Conservation (phyloP, 2,329 filamentous ascomycete species). For the Arthrobotrys musiformis region DNA sequence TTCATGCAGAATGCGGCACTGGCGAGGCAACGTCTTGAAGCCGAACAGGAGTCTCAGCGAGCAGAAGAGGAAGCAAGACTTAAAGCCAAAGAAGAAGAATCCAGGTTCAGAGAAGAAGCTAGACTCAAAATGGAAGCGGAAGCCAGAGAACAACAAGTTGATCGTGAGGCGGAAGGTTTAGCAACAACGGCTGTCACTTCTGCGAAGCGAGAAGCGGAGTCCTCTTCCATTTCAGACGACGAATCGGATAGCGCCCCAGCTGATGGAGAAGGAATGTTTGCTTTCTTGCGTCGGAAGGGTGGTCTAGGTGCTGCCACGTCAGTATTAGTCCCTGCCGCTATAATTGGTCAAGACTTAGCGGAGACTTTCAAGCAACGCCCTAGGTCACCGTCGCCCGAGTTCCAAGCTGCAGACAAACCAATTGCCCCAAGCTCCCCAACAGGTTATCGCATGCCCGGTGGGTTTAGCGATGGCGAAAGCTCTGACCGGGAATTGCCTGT, state of each 20-base stretch:
- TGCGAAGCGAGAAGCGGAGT: slow-evolving; percentile 23
- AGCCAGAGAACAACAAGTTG: slow-evolving; percentile 17
- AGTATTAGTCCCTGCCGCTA: slow-evolving; percentile 35
- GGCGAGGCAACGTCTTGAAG: slow-evolving; percentile 50
- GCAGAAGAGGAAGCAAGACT: slow-evolving; percentile 13
- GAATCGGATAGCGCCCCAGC: slow-evolving; percentile 44
- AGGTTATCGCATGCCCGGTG: slow-evolving; percentile 38
- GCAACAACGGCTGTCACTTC: slow-evolving; percentile 39
- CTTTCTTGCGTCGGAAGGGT: slow-evolving; percentile 43
- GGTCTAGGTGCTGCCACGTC: slow-evolving; percentile 50
- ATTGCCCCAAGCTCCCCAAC: slow-evolving; percentile 28
- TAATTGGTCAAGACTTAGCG: slow-evolving; percentile 33
- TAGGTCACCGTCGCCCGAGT: slow-evolving; percentile 21
- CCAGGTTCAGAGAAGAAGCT: slow-evolving; percentile 20
- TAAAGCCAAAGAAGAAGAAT: slow-evolving; percentile 19
- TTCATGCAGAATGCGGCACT: slow-evolving; percentile 50
- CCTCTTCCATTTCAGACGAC: slow-evolving; percentile 38
- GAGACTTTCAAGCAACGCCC: slow-evolving; percentile 21
- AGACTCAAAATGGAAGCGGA: slow-evolving; percentile 39
- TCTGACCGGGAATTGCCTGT: slow-evolving; percentile 16
- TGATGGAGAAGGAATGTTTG: slow-evolving; percentile 46
- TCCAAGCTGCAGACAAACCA: slow-evolving; percentile 30
- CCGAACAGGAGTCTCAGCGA: slow-evolving; percentile 22
- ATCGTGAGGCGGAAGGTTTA: slow-evolving; percentile 20
- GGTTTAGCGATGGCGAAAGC: slow-evolving; percentile 37